Percentiles rank a stretch among this genome's conserved stretches.
These are phyloP conservation scores for Botrytis paeoniae DNA, from an alignment of 2,329 filamentous ascomycete species.

Conservation along the genomic window DNA sequence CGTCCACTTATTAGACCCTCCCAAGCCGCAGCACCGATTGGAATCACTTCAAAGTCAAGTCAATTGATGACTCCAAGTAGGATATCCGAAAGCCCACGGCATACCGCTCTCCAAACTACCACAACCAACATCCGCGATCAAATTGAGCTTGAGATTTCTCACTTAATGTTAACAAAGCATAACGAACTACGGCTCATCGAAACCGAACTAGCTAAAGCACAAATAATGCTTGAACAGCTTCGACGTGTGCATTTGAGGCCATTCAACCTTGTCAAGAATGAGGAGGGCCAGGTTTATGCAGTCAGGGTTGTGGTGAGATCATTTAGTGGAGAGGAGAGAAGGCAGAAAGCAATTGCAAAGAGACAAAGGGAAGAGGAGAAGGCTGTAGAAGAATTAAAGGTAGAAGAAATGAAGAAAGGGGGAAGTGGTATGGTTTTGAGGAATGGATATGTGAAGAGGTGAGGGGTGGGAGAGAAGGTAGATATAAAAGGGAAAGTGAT, in stretches of 20 bases:
- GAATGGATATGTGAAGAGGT: not conserved
- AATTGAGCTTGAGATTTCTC: not conserved
- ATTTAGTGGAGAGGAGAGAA: not conserved
- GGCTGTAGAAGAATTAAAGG: not conserved
- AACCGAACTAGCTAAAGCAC: conserved; percentile 93
- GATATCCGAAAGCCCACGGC: not conserved
- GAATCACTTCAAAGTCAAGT: not conserved
- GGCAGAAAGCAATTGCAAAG: not conserved
- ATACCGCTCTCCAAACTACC: not conserved
- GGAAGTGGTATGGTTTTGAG: conserved; percentile 3
- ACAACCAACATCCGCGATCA: not conserved
- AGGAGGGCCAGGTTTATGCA: conserved; percentile 47
- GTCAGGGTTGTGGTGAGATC: not conserved
- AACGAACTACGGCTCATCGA: conserved; percentile 91
- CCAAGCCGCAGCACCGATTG: too few species aligned
- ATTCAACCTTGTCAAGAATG: conserved; percentile 61
- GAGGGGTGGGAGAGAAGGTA: not conserved
- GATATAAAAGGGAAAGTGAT: not conserved
- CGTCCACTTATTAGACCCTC: too few species aligned
- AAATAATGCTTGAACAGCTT: conserved; percentile 88
- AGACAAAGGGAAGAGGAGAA: not conserved
- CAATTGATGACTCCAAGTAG: not conserved
- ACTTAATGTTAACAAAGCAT: conserved; percentile 79
- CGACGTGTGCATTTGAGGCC: conserved; percentile 89
- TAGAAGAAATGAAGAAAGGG: not conserved